Evolutionary conservation across 768 basidiomycete genomes (phyloP).

Genomic region (Auriscalpium microsporum): DNA sequence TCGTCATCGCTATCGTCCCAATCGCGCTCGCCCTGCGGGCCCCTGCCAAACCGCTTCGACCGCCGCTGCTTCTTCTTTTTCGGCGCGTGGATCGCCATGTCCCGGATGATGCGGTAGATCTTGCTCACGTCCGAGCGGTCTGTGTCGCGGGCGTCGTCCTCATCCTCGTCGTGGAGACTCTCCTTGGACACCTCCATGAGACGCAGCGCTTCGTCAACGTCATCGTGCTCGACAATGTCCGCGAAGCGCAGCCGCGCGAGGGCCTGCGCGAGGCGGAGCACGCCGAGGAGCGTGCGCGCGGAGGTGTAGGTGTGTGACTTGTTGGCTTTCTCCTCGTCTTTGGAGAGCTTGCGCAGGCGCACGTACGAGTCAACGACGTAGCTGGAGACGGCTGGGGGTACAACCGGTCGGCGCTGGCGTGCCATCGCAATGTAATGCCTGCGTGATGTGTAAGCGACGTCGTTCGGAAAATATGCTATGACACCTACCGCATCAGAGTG

Average conservation of each 20-base stretch:
- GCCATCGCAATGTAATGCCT: conserved; percentile 96
- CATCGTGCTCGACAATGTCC: conserved; percentile 68
- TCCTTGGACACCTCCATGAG: conserved; percentile 97
- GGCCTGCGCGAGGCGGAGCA: conserved; percentile 90
- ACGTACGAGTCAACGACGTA: conserved; percentile 96
- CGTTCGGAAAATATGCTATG: background rate
- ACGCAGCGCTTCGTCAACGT: conserved; percentile 94
- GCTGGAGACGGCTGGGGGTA: conserved; percentile 79
- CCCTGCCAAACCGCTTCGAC: conserved; percentile 41
- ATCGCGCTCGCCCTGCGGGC: conserved; percentile 63
- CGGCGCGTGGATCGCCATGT: conserved; percentile 49
- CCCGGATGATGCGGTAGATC: conserved; percentile 87
- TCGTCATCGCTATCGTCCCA: conserved; percentile 63
- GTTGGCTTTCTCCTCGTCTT: conserved; percentile 82
- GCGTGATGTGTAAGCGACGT: conserved; percentile 5
- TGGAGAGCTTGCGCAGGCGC: conserved; percentile 84
- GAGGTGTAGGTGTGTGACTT: conserved; percentile 93
- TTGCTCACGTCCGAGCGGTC: conserved; percentile 77
- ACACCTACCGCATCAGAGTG: conserved; percentile 70
- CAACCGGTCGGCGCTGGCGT: conserved; percentile 80
- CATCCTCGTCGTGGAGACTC: conserved; percentile 67
- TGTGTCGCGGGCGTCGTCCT: conserved; percentile 54
- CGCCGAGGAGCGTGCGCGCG: conserved; percentile 88
- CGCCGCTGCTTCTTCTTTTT: conserved; percentile 35
- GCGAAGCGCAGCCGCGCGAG: conserved; percentile 87